A percentile compares a stretch with the other conserved stretches of the same genome.
Conservation (phyloP, 2,329 filamentous ascomycete genomes). For the Aspergillus piperis region DNA sequence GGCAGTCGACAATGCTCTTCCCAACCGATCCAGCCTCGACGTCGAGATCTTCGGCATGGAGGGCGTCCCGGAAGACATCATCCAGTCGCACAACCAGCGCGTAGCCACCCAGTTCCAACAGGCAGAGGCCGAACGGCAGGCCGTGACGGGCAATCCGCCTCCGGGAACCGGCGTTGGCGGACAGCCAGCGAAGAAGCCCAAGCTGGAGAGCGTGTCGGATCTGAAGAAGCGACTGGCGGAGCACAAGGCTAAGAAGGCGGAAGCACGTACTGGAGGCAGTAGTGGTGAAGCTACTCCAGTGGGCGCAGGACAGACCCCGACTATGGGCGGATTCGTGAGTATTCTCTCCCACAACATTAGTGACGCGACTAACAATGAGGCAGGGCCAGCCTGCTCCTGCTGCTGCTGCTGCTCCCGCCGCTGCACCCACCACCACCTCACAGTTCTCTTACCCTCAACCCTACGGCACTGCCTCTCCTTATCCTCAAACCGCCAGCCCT, state of each 20-base stretch:
- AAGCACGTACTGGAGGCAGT: conserved; percentile 58
- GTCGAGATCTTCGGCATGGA: conserved; percentile 99
- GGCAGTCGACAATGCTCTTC: conserved; percentile 87
- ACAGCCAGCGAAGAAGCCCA: conserved; percentile 60
- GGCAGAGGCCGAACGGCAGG: conserved; percentile 77
- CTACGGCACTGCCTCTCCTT: conserved; percentile 41
- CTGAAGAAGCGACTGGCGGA: conserved; percentile 78
- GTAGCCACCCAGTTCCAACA: conserved; percentile 85
- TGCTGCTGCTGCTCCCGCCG: conserved; percentile 24
- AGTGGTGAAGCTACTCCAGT: conserved; percentile 61
- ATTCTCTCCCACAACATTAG: conserved; percentile 23
- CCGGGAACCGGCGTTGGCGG: conserved; percentile 57
- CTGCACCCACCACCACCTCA: conserved; percentile 37
- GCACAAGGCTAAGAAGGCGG: conserved; percentile 68
- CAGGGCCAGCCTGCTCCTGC: conserved; percentile 44
- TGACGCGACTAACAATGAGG: background rate
- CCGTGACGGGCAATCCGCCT: conserved; percentile 79
- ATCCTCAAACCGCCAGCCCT: conserved; percentile 43
- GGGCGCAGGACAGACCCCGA: conserved; percentile 51
- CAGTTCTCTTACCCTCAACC: conserved; percentile 43
- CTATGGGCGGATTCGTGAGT: conserved; percentile 61
- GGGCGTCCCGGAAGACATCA: conserved; percentile 84
- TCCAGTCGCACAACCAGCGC: conserved; percentile 80
- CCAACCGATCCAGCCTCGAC: conserved; percentile 80
- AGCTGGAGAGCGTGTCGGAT: conserved; percentile 74